Evolutionary conservation across 345 rosid genomes (phyloP), one percentile per base, ranked within the genome.

Genomic region (Brassica carinata): DNA sequence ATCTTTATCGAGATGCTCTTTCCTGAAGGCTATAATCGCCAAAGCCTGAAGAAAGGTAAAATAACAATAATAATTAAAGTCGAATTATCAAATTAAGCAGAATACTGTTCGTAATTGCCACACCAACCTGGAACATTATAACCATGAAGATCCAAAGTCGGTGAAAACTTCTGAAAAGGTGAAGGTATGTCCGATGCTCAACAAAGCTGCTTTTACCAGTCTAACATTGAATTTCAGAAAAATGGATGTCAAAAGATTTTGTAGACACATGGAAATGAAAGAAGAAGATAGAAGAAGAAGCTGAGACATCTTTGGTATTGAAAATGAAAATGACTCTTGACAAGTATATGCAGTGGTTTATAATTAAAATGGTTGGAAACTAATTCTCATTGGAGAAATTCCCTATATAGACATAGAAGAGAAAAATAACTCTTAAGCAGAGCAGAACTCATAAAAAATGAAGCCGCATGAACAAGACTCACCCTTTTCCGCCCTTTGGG

Each of bases 171-270:
- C 97, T 88, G 82, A 90, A 96, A 72, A 96, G 84, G 86, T 96
- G 99, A 80, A 96, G 94, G 86, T 92, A 96, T 68, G 98, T 88
- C 71, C 99, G 93, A 79, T 96, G 99, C 90, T 96, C 99, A 57
- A 96, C 98, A 71, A 96, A 96, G 71, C 95, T 83, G 86, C 97
- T 90, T 87, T 96, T 96, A 57, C 97, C 99, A 69, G 97, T 90
- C 99, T 96, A 84, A 26, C 74, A 82, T 59, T 58, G 43, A 67
- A 65, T 71, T 45, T 30, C 69, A 61, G 38, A 69, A 61, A 72
- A 66, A 58, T 23, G 17, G 26, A 71, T 72, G 75, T 77, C 27
- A 66, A 72, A 26, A 70, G 58, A 55, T 7, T 29, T 65, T 23
- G 70, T 73, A 67, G 70, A 72, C 26, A 30, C 75, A 74, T 64